phyloP scores from a whole-genome alignment of 495 filamentous ascomycete genomes.

The Penicillium coffeae region DNA sequence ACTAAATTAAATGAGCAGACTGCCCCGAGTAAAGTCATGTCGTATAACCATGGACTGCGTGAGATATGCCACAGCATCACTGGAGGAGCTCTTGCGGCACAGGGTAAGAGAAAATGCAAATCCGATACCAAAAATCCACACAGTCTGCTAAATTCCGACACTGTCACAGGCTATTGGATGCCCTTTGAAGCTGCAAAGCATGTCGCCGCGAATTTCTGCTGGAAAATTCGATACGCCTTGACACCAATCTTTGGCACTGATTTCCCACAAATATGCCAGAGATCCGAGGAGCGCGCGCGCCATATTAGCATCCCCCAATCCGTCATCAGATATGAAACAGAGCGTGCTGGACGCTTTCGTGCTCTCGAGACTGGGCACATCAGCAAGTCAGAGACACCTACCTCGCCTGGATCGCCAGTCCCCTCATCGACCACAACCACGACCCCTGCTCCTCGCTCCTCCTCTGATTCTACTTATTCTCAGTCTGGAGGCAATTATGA shows the following conservation, averaged over 20 bases:
- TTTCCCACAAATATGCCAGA: slow-evolving; percentile 65
- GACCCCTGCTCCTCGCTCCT: background rate
- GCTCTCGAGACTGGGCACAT: background rate
- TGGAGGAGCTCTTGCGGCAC: slow-evolving; percentile 80
- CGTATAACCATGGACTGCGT: slow-evolving; percentile 72
- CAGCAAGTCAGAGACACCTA: too few species aligned
- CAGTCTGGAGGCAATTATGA: too few species aligned
- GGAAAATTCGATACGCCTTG: slow-evolving; percentile 73
- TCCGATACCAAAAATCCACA: too few species aligned
- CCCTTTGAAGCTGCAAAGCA: slow-evolving; percentile 81
- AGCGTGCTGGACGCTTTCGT: background rate
- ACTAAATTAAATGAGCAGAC: slow-evolving; percentile 49
- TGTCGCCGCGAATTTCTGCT: slow-evolving; percentile 83
- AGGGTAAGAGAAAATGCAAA: too few species aligned
- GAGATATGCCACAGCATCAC: slow-evolving; percentile 93
- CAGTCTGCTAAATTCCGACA: too few species aligned
- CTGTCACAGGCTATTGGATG: slow-evolving; percentile 85
- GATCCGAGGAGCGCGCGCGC: slow-evolving; percentile 47
- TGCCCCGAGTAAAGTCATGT: slow-evolving; percentile 75
- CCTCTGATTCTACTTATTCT: too few species aligned
- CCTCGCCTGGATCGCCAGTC: too few species aligned
- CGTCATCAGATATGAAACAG: background rate
- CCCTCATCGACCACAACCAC: too few species aligned
- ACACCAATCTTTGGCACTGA: slow-evolving; percentile 83
- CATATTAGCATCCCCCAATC: background rate